Base-by-base conservation (phyloP, 306 rosid species). In the Malus domestica region DNA sequence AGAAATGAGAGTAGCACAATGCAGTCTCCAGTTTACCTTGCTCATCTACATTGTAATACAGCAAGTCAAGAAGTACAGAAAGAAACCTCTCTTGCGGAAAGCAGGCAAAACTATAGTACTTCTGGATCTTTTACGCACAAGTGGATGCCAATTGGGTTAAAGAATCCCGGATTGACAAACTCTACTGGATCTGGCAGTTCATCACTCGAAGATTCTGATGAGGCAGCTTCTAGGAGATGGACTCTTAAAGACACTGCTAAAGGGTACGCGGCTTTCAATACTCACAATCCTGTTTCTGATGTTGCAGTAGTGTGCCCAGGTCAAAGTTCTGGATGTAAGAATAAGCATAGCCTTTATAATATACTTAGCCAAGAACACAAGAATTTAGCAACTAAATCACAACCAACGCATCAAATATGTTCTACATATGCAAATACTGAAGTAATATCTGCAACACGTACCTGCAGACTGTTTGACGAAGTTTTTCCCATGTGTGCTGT, bases 101-200 rank as follows among this genome's bases (percentile, higher is more conserved):
- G 30, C 82, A 78, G 75, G 59, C 90, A 80, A 80, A 85, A 40
- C 78, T 81, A 57, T 61, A 65, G 83, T 65, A 80, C 82, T 66
- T 84, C 81, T 79, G 86, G 88, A 70, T 80, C 87, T 72, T 60
- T 79, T 58, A 83, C 80, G 45, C 92, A 88, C 87, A 90, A 87
- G 80, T 89, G 98, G 95, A 83, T 93, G 81, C 97, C 97, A 9
- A 76, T 80, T 78, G 89, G 79, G 70, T 79, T 72, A 69, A 90
- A 89, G 83, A 84, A 82, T 84, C 45, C 75, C 32, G 76, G 84
- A 45, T 75, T 76, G 42, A 72, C 78, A 64, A 76, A 66, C 57
- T 86, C 86, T 71, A 22, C 64, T 52, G 79, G 85, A 77, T 76
- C 79, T 80, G 85, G 63, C 38, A 67, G 63, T 79, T 87, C 87